Evolutionary conservation across 169 alveolate species (phyloP).

Genomic region (Ichthyophthirius multifiliis): DNA sequence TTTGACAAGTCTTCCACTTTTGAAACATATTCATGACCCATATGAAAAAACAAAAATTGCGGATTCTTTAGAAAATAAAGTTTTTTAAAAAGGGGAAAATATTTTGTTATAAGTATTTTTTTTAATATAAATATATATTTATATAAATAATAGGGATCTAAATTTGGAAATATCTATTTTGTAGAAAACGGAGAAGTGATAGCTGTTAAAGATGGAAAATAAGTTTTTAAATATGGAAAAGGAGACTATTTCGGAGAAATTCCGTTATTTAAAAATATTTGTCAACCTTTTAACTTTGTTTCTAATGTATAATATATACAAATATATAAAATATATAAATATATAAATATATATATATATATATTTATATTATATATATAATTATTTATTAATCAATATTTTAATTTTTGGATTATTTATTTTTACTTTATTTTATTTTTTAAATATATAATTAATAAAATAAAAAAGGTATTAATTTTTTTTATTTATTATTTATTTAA

Average conservation of each 20-base stretch:
- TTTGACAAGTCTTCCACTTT: slow-evolving; percentile 14
- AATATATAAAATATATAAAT: too few species aligned
- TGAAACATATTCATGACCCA: neutral
- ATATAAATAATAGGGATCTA: neutral
- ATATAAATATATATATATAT: too few species aligned
- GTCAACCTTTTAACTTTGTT: neutral
- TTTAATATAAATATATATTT: neutral
- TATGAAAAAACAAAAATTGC: slow-evolving; percentile 17
- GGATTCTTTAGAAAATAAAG: neutral
- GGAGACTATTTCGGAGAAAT: slow-evolving; percentile 2
- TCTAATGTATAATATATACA: too few species aligned
- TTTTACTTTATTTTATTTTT: too few species aligned
- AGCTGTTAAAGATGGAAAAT: neutral
- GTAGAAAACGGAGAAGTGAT: neutral
- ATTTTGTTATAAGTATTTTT: neutral
- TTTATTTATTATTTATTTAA: too few species aligned
- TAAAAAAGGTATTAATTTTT: too few species aligned
- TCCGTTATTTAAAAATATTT: neutral
- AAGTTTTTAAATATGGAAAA: neutral
- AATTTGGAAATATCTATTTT: neutral
- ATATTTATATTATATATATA: too few species aligned
- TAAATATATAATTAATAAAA: too few species aligned
- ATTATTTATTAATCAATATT: too few species aligned
- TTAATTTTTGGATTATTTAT: too few species aligned
- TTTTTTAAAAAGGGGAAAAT: neutral